A percentile compares a stretch with the other conserved stretches of the same genome.
These are phyloP conservation scores for Hippophae tibetana DNA, from an alignment of 306 rosid species.

Conservation along the genomic window DNA sequence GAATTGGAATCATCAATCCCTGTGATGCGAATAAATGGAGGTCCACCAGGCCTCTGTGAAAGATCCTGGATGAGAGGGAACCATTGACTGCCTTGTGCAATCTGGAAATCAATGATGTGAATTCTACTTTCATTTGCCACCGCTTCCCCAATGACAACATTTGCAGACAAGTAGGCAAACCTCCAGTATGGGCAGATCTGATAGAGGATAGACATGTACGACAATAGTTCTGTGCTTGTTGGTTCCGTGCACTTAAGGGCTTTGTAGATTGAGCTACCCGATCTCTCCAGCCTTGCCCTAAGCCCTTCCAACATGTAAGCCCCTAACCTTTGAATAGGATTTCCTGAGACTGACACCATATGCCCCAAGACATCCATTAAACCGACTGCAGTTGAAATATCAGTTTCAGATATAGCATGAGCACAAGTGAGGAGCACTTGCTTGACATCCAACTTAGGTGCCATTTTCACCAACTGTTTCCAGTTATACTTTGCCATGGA, in stretches of 20 bases:
- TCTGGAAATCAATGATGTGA: conserved; percentile 91
- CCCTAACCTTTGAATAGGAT: conserved; percentile 70
- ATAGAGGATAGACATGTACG: conserved; percentile 59
- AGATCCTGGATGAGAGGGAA: conserved; percentile 48
- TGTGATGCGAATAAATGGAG: conserved; percentile 58
- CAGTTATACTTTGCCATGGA: conserved; percentile 22
- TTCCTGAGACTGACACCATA: conserved; percentile 79
- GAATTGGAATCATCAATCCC: conserved; percentile 89
- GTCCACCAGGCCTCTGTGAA: conserved; percentile 44
- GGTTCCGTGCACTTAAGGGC: conserved; percentile 69
- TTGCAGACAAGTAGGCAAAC: conserved; percentile 68
- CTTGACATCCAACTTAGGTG: conserved; percentile 43
- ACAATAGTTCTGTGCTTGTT: conserved; percentile 60
- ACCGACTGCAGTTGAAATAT: conserved; percentile 31
- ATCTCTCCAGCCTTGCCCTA: conserved; percentile 72
- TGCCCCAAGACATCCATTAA: conserved; percentile 54
- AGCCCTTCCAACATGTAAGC: conserved; percentile 97
- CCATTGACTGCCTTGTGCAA: conserved; percentile 88
- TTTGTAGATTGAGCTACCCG: conserved; percentile 78
- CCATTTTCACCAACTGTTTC: conserved; percentile 32
- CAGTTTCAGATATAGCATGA: conserved; percentile 32
- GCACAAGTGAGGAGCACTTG: conserved; percentile 54
- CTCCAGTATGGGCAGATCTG: conserved; percentile 66
- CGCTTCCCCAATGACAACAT: conserved; percentile 56
- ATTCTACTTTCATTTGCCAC: conserved; percentile 53